These are phyloP conservation scores for Leptodontidium sp. DNA, from an alignment of 2,329 filamentous ascomycete species.

Conservation along the genomic window DNA sequence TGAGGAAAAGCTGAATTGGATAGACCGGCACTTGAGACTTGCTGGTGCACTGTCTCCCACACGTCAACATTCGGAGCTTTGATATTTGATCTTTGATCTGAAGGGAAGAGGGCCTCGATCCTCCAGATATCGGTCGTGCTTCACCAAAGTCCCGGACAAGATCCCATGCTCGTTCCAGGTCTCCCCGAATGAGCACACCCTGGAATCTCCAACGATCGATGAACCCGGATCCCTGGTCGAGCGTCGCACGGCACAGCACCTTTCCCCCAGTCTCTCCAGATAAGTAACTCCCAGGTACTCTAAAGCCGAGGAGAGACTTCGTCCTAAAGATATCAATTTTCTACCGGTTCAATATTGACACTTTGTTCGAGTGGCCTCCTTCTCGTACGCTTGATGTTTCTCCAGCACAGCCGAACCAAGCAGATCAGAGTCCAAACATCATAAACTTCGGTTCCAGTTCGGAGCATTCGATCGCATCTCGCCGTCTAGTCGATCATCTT, in stretches of 20 bases:
- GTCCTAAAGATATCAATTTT: conserved; percentile 32
- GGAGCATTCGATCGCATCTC: conserved; percentile 20
- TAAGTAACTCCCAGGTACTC: conserved; percentile 7
- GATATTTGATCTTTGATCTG: neutral
- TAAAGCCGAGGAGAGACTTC: conserved; percentile 6
- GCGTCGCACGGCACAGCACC: conserved; percentile 21
- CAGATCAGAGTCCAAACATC: conserved; percentile 11
- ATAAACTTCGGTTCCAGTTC: neutral
- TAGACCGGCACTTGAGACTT: neutral
- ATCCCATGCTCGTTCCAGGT: conserved; percentile 10
- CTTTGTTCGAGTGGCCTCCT: neutral
- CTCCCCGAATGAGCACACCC: conserved; percentile 9
- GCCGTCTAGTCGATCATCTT: conserved; percentile 18
- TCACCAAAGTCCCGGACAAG: conserved; percentile 7
- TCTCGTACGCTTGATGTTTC: conserved; percentile 28
- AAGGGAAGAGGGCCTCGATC: neutral
- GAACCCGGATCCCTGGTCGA: conserved; percentile 19
- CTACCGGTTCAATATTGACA: conserved; percentile 35
- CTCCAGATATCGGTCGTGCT: conserved; percentile 12
- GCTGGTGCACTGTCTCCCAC: neutral
- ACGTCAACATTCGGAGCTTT: neutral
- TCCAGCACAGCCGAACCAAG: conserved; percentile 3
- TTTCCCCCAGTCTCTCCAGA: conserved; percentile 1
- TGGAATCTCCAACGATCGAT: conserved; percentile 7
- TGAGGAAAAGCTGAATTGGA: neutral